These are phyloP conservation scores for Trichoderma reesei DNA, from an alignment of 495 filamentous ascomycete genomes.

Conservation along the genomic window DNA sequence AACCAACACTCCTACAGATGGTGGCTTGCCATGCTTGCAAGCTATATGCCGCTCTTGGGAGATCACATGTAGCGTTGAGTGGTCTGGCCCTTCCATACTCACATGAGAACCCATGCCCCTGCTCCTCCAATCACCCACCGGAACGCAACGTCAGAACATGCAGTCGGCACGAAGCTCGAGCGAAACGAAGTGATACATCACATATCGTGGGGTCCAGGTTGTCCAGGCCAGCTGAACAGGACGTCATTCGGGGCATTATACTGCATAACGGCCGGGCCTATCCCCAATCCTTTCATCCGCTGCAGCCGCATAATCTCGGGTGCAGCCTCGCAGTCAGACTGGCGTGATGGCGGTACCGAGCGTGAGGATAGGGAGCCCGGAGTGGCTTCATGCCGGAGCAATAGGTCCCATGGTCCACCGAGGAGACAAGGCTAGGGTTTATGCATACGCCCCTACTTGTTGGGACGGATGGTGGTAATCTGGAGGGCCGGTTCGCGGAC, in stretches of 20 bases:
- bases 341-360: background rate
- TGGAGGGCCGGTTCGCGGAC: no score
- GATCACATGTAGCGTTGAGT: no score
- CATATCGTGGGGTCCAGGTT: background rate
- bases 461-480: no score
- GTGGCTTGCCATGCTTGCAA: no score
- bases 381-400: background rate
- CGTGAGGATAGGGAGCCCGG: background rate
- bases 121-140: background rate
- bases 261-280: background rate
- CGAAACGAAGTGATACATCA: background rate
- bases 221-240: background rate
- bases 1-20: no score
- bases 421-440: background rate
- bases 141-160: background rate
- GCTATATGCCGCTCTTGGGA: no score
- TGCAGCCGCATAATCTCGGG: background rate
- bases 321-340: background rate
- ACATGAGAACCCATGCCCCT: background rate
- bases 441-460: background rate
- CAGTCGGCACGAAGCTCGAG: background rate
- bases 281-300: background rate
- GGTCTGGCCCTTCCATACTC: background rate
- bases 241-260: background rate
- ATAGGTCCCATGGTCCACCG: background rate